phyloP scores from a whole-genome alignment of 305 asterid genomes.

The Solanum hybrid region DNA sequence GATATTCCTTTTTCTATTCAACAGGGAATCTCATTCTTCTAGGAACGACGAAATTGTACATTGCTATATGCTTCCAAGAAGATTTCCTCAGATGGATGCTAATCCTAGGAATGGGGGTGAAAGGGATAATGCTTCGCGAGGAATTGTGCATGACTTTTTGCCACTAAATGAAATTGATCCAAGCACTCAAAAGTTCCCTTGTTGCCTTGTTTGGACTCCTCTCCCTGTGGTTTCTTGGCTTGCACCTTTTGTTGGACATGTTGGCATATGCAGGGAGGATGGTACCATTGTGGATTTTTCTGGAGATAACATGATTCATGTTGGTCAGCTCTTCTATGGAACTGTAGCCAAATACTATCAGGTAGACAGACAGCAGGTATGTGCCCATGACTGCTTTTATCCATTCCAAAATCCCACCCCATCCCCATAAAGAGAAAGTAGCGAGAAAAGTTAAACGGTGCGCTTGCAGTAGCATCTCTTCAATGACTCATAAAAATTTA shows the following conservation, averaged over 20 bases:
- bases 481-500: background rate
- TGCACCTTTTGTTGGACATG: constrained; percentile 18
- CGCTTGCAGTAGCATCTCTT: background rate
- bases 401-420: background rate
- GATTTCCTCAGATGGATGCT: background rate
- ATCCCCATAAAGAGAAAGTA: background rate
- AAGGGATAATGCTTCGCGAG: background rate
- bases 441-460: background rate
- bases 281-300: constrained; percentile 11
- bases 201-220: constrained; percentile 18
- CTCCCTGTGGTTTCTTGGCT: constrained; percentile 19
- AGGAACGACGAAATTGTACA: background rate
- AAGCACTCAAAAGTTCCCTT: constrained; percentile 10
- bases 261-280: constrained; percentile 16
- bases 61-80: background rate
- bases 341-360: constrained; percentile 11
- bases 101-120: background rate
- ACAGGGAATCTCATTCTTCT: background rate
- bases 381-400: background rate
- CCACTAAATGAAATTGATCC: constrained; percentile 12
- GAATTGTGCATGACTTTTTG: background rate
- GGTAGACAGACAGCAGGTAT: constrained; percentile 10
- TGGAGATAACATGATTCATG: constrained; percentile 1
- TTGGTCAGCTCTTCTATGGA: constrained; percentile 7
- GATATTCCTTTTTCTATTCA: background rate